A percentile compares a stretch with the other conserved stretches of the same genome.
Evolutionary conservation across 768 basidiomycete species (phyloP).

Genomic region (Asterophora parasitica): DNA sequence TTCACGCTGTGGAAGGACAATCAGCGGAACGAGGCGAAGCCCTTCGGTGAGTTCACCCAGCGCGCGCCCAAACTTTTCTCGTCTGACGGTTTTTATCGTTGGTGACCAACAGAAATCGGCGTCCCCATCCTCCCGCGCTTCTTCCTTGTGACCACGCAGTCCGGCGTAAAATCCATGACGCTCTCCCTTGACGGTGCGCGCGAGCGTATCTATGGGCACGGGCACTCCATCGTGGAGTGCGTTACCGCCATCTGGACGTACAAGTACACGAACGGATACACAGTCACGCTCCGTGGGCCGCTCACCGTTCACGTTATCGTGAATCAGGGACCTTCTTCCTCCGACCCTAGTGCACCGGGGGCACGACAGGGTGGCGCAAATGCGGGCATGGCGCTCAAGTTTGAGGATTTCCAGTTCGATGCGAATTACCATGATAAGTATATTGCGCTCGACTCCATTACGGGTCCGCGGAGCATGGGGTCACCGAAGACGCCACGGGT

Average conservation of each 20-base stretch:
- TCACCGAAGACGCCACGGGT: constrained; percentile 33
- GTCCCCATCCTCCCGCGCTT: constrained; percentile 78
- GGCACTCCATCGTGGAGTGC: constrained; percentile 64
- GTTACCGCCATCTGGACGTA: constrained; percentile 76
- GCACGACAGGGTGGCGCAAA: constrained; percentile 10
- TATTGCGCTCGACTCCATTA: constrained; percentile 60
- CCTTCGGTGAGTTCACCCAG: constrained; percentile 61
- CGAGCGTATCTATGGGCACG: constrained; percentile 47
- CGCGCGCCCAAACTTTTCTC: background rate
- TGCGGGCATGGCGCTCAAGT: constrained; percentile 43
- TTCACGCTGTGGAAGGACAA: constrained; percentile 89
- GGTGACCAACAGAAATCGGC: constrained; percentile 57
- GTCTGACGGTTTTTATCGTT: constrained; percentile 5
- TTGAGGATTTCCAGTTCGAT: constrained; percentile 72
- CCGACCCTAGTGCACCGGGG: no score
- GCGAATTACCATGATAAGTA: constrained; percentile 71
- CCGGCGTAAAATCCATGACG: constrained; percentile 81
- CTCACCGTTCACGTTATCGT: constrained; percentile 60
- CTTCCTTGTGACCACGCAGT: constrained; percentile 79
- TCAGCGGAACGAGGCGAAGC: constrained; percentile 71
- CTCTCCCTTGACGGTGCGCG: constrained; percentile 74
- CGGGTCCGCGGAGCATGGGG: constrained; percentile 43
- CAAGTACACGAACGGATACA: constrained; percentile 75
- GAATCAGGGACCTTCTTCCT: background rate
- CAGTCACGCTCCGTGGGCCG: constrained; percentile 70